Percentiles rank a stretch among this genome's conserved stretches.
Evolutionary conservation across 345 rosid genomes (phyloP).

Genomic region (Citrus glauca): DNA sequence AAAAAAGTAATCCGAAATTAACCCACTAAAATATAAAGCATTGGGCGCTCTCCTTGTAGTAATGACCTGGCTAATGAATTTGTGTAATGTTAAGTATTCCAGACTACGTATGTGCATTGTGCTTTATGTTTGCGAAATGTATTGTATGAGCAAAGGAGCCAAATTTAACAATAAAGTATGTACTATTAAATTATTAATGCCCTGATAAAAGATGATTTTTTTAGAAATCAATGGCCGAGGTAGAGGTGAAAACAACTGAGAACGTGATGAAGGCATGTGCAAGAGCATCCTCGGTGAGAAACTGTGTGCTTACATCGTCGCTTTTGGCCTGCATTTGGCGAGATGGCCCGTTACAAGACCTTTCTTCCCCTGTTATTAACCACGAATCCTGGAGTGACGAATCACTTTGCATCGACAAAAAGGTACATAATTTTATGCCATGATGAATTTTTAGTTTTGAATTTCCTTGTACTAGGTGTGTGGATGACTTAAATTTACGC

Average conservation of each 20-base stretch:
- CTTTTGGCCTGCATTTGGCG: constrained; percentile 78
- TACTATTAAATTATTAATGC: no score
- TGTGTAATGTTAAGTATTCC: no score
- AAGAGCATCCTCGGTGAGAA: constrained; percentile 64
- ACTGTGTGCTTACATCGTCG: constrained; percentile 78
- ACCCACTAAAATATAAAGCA: no score
- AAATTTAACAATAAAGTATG: no score
- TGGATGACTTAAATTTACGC: neutral
- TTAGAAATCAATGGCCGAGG: constrained; percentile 65
- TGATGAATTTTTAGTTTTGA: no score
- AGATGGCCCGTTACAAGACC: constrained; percentile 22
- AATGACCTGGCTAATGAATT: no score
- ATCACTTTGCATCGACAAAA: constrained; percentile 56
- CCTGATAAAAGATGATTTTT: neutral
- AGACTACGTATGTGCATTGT: no score
- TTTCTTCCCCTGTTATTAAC: constrained; percentile 46
- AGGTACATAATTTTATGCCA: constrained; percentile 33
- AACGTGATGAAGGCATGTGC: constrained; percentile 79
- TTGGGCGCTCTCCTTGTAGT: no score
- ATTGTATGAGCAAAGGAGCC: no score
- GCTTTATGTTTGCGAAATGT: no score
- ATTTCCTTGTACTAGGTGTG: neutral
- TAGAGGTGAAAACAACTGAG: constrained; percentile 67
- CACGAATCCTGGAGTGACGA: constrained; percentile 85
- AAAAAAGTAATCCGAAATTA: no score